Base-by-base conservation (phyloP, 1,284 basidiomycete genomes). In the Coriolopsis trogii region DNA sequence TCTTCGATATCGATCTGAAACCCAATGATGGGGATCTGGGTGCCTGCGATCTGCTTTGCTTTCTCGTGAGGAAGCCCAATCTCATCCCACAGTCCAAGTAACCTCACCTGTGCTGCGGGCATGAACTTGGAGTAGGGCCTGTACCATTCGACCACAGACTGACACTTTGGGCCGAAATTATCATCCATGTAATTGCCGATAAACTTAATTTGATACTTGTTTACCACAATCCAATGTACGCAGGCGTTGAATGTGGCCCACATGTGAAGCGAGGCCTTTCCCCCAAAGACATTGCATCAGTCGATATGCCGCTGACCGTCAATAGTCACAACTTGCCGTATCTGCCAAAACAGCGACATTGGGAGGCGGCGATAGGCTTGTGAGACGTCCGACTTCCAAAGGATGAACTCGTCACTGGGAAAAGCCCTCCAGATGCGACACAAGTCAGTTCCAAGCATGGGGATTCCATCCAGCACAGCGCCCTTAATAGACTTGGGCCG, bases 331-430 rank as follows among this genome's bases (percentile, higher is more conserved):
- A 75, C 53, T 31, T 79, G 76, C 34, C 72, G 71, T 3, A 78
- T 48, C 43, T 80, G 77, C 76, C 75, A 80, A 0, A 12, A 40
- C 0, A 23, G 4, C 9, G 74, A 70, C 56, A 76, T 64, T 0
- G 75, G 76, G 2, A 75, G 54, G 0, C 61, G 58, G 0, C 65
- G 60, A 37, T 73, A 79, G 0, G 77, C 76, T 13, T 69, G 59
- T 0, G 66, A 43, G 0, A 78, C 66, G 38, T 80, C 75, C 0
- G 67, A 70, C 36, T 78, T 78, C 58, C 60, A 74, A 1, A 73
- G 46, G 1, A 56, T 56, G 0, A 71, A 24, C 2, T n/a, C 25
- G 3, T 4, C 16, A 15, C 30, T 20, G 9, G 53, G 41, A 0
- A 20, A 15, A 2, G 50, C 26, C 1, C 55, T 45, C 56, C 63